Conservation (phyloP, 225 moss, liverwort and hornwort species). For the Polytrichum commune region DNA sequence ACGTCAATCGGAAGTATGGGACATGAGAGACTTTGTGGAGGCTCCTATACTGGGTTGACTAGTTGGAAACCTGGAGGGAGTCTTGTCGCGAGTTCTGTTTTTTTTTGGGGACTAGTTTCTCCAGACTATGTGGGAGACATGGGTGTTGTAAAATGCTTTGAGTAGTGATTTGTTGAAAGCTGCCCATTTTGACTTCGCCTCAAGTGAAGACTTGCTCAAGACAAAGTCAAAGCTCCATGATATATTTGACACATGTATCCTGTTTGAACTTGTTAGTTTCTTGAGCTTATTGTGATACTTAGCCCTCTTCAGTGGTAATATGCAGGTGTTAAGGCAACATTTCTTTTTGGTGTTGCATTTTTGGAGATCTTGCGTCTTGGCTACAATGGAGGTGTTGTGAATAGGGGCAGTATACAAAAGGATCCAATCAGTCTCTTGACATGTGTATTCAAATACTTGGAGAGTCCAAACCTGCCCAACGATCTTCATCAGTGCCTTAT, state of each 20-base stretch:
- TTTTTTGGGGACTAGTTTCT: too few species aligned
- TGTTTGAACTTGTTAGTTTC: background rate
- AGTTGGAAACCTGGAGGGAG: too few species aligned
- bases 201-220: too few species aligned
- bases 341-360: conserved; percentile 67
- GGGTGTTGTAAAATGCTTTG: too few species aligned
- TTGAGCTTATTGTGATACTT: conserved; percentile 11
- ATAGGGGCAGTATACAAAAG: conserved; percentile 18
- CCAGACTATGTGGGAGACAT: too few species aligned
- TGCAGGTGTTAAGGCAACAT: conserved; percentile 81
- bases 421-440: conserved; percentile 51
- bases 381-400: conserved; percentile 57
- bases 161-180: background rate
- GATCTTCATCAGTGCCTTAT: conserved; percentile 68
- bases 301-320: conserved; percentile 18
- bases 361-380: conserved; percentile 73
- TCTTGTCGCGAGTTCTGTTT: too few species aligned
- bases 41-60: too few species aligned
- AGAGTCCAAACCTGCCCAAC: conserved; percentile 57
- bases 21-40: too few species aligned
- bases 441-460: conserved; percentile 77
- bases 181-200: background rate
- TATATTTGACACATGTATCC: too few species aligned
- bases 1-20: too few species aligned
- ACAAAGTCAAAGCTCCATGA: too few species aligned